Evolutionary conservation across 75 land plant species (phyloP), one percentile per base, ranked within the genome.

Genomic region (Picea glauca): DNA sequence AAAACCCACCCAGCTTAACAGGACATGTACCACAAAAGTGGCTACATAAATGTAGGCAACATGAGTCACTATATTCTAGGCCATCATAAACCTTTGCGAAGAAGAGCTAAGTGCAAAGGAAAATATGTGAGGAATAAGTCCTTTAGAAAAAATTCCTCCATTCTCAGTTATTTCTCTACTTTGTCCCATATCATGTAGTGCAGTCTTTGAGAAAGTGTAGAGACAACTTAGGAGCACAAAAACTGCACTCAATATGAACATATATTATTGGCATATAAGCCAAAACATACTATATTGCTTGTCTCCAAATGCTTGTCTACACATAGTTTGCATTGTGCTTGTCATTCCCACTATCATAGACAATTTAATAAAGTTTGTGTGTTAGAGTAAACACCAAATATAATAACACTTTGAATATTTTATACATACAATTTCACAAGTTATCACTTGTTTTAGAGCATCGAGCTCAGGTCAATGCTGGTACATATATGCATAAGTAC

Each of bases 221-320:
- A 85, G 13, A 13, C 79, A 5, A 2, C 30, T 32, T 13, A 88
- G 68, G 1, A 72, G 65, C 18, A 78, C 13, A 3, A 77, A 72
- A 5, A 81, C 62, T 13, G 58, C 73, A 3, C 20, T 13, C 35
- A 80, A 76, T 6, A 88, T 20, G 50, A 85, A 3, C 30, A 82
- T 80, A 20, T 83, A 79, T 32, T 82, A 66, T 61, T 88, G 90
- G 32, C 81, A 58, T 23, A 76, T 78, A 12, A 88, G 32, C 5
- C 90, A 85, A 56, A 88, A 33, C 75, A 82, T 40, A 2, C 76
- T 79, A 73, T 79, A 83, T 59, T 83, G 77, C 76, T 74, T 66
- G 1, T 85, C 87, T 14, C 90, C 90, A 35, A 79, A 88, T 0
- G 90, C 87, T 78, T 88, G 87, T 1, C 90, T 87, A 60, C 87